Evolutionary conservation across 306 rosid genomes (phyloP), one percentile per base, ranked within the genome.

Genomic region (Mimosa pudica): DNA sequence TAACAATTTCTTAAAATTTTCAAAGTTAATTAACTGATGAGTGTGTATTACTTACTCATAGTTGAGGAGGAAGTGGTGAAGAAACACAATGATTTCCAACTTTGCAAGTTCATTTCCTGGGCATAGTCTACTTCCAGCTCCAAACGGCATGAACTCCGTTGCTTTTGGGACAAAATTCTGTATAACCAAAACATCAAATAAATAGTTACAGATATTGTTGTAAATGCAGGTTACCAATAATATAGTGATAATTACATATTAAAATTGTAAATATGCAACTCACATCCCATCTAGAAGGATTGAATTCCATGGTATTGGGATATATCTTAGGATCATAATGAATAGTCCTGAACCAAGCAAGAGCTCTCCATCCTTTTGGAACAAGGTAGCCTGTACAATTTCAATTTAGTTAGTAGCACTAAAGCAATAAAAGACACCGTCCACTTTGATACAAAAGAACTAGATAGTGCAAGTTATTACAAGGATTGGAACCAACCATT

Each of bases 271-370:
- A 0, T 5, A 5, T 18, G 75, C 17, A 61, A 79, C 89, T 85
- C 85, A 93, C 97, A 52, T 84, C 80, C 89, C 91, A 93, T 89
- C 96, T 86, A 0, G 84, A 81, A 76, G 97, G 97, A 60, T 93
- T 81, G 48, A 89, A 93, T 63, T 88, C 90, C 74, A 1, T 64
- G 18, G 96, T 96, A 63, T 91, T 68, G 8, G 89, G 89, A 81
- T 86, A 93, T 35, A 80, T 83, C 81, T 89, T 83, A 5, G 97
- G 86, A 82, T 93, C 90, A 1, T 73, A 76, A 51, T 93, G 97
- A 87, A 93, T 87, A 8, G 88, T 80, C 64, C 97, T 86, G 36
- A 91, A 93, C 97, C 97, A 93, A 0, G 77, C 77, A 12, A 93
- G 77, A 5, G 77, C 89, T 84, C 84, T 93, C 97, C 97, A 91